Conservation (phyloP, 768 basidiomycete species). For the Amanita fuliginea region DNA sequence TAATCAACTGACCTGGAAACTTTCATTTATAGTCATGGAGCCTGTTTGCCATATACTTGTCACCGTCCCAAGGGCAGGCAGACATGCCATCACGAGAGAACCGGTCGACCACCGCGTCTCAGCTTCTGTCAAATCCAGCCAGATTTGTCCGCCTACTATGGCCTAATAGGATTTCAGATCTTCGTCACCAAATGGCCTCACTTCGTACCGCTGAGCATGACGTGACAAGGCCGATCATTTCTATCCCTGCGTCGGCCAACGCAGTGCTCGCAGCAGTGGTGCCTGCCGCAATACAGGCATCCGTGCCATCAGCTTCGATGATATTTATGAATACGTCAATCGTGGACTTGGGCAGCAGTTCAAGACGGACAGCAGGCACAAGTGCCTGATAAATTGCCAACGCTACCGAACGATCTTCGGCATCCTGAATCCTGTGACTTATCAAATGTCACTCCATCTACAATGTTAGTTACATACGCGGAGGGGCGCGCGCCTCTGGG, state of each 20-base stretch:
- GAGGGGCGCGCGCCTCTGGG: slow-evolving; percentile 68
- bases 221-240: slow-evolving; percentile 79
- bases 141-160: slow-evolving; percentile 42
- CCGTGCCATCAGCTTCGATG: slow-evolving; percentile 87
- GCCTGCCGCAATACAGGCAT: slow-evolving; percentile 80
- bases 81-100: slow-evolving; percentile 67
- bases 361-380: slow-evolving; percentile 72
- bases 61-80: slow-evolving; percentile 79
- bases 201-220: slow-evolving; percentile 67
- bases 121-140: slow-evolving; percentile 73
- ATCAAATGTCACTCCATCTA: slow-evolving; percentile 9
- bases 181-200: neutral
- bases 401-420: slow-evolving; percentile 82
- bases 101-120: slow-evolving; percentile 52
- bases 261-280: slow-evolving; percentile 84
- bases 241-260: slow-evolving; percentile 86
- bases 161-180: slow-evolving; percentile 29
- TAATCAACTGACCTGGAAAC: slow-evolving; percentile 38
- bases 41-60: slow-evolving; percentile 88
- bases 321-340: slow-evolving; percentile 88
- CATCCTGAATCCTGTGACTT: slow-evolving; percentile 50
- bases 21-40: slow-evolving; percentile 39
- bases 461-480: slow-evolving; percentile 43
- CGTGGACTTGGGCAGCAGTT: slow-evolving; percentile 87
- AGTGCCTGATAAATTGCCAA: slow-evolving; percentile 81